Base-by-base conservation (phyloP, 768 basidiomycete genomes). In the Mycena chlorophos region DNA sequence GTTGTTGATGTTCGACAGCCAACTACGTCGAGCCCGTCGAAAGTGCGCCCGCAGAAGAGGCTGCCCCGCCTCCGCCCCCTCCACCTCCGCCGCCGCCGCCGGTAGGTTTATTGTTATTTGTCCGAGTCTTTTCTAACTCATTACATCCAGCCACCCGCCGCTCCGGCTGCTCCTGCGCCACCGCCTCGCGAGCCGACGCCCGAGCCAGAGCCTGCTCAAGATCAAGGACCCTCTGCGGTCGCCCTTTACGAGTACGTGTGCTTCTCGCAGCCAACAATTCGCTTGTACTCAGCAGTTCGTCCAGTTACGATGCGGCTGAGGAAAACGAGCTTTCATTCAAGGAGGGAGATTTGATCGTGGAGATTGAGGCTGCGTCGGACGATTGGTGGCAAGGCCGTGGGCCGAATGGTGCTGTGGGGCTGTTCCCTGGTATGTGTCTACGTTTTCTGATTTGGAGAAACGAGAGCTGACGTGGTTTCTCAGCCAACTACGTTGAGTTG, bases 21-120 rank as follows among this genome's bases (percentile, higher is more conserved):
- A 94, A 94, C 67, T 97, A 96, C 63, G 93, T 95, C 37, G 89
- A 94, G n/a, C n/a, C 91, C 30, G 68, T 92, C 14, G 85, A 87
- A 58, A 53, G 50, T 19, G 38, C 46, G 30, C 66, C 71, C 28
- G 66, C 73, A 20, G 77, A 76, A 28, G 79, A 74, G 27, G 78
- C 69, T 14, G 70, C 74, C 8, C 71, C 78, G 10, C 75, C 83
- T 0, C 81, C 81, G 0, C 79, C 86, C 0, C 80, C 85, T 0
- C 81, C 86, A 0, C 84, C 87, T 0, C 76, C 79, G 20, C 74
- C 66, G 5, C 69, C 75, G 6, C 73, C 77, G 10, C 72, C 73
- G 49, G n/a, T n/a, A n/a, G n/a, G n/a, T n/a, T n/a, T n/a, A n/a
- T n/a, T n/a, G n/a, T n/a, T n/a, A n/a, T n/a, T n/a, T n/a, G n/a